Evolutionary conservation across 176 grass and related monocot species (phyloP).

Genomic region (Paspalum notatum): DNA sequence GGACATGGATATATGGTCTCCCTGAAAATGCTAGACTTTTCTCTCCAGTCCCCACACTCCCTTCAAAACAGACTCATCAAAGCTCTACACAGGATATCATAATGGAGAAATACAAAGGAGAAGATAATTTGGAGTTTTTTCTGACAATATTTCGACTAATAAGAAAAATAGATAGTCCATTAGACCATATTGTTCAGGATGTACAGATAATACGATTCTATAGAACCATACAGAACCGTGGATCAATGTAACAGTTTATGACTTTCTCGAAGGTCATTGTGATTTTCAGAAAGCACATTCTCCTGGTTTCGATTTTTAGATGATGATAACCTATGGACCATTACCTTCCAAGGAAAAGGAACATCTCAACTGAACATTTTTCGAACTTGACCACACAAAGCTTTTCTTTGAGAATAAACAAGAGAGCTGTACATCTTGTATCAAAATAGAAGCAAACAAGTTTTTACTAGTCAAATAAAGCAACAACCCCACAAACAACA

Average conservation of each 20-base stretch:
- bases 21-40: constrained; percentile 8
- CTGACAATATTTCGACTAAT: background rate
- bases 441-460: background rate
- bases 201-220: background rate
- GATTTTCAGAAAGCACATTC: background rate
- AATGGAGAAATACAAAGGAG: background rate
- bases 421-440: background rate
- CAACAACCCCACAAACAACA: too few relatives aligned
- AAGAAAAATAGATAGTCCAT: too few relatives aligned
- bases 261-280: background rate
- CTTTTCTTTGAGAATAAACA: constrained; percentile 1
- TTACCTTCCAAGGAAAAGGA: background rate
- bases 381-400: background rate
- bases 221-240: background rate
- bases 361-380: constrained; percentile 3
- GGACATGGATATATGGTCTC: too few relatives aligned
- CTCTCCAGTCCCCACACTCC: background rate
- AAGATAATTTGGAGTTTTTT: background rate
- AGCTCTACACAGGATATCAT: background rate
- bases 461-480: background rate
- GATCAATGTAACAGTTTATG: background rate
- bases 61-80: background rate
- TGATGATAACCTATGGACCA: background rate
- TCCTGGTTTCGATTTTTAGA: background rate
- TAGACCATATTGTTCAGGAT: background rate